Conservation (phyloP, 495 filamentous ascomycete species). For the Viridothelium virens region DNA sequence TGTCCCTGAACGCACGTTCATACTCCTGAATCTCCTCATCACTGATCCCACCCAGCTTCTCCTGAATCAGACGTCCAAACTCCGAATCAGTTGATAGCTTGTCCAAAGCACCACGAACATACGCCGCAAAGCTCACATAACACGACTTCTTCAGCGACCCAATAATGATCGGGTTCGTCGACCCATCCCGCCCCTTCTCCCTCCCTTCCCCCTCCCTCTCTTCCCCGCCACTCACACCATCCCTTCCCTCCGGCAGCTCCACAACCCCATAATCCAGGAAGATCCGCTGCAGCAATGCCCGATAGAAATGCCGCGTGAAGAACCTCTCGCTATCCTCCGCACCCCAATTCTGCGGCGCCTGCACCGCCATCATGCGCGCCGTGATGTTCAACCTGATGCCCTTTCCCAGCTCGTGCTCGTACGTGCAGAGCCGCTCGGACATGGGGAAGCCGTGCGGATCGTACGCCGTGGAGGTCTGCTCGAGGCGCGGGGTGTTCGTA, state of each 20-base stretch:
- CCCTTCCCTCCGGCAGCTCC: slow-evolving; percentile 42
- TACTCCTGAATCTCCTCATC: slow-evolving; percentile 69
- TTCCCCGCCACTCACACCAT: slow-evolving; percentile 34
- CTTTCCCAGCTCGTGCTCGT: slow-evolving; percentile 38
- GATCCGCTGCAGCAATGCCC: slow-evolving; percentile 80
- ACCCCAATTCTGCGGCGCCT: slow-evolving; percentile 91
- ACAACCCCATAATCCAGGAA: slow-evolving; percentile 77
- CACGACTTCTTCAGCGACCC: slow-evolving; percentile 74
- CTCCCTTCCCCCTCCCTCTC: slow-evolving; percentile 22
- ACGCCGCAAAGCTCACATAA: slow-evolving; percentile 67
- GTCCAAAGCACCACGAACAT: slow-evolving; percentile 67
- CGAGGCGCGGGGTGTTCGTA: slow-evolving; percentile 51
- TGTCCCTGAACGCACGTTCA: slow-evolving; percentile 50
- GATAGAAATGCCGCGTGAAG: slow-evolving; percentile 91
- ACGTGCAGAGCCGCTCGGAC: slow-evolving; percentile 62
- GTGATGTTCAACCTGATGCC: slow-evolving; percentile 89
- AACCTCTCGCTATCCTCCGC: slow-evolving; percentile 69
- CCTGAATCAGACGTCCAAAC: slow-evolving; percentile 48
- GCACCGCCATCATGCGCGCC: slow-evolving; percentile 91
- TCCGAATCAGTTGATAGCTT: slow-evolving; percentile 52
- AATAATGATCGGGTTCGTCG: slow-evolving; percentile 69
- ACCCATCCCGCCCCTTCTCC: slow-evolving; percentile 31
- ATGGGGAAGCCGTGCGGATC: slow-evolving; percentile 93
- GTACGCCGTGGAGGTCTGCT: slow-evolving; percentile 49
- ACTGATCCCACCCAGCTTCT: slow-evolving; percentile 54